A percentile compares a stretch with the other conserved stretches of the same genome.
Conservation (phyloP, 2,329 filamentous ascomycete genomes). For the Aschersonia sp. region DNA sequence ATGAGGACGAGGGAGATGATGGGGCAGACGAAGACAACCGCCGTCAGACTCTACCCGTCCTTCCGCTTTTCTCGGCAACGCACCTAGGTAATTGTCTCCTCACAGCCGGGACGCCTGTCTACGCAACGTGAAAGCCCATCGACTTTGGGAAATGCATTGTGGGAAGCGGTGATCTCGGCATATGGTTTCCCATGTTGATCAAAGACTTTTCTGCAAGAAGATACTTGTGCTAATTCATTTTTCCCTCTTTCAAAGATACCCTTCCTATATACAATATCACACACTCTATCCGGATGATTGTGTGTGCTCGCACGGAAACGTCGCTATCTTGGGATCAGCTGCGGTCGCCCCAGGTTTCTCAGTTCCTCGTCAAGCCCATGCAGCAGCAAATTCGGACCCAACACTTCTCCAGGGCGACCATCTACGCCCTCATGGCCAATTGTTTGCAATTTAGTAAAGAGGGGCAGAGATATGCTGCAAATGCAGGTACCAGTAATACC, state of each 20-base stretch:
- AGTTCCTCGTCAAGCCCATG: constrained; percentile 91
- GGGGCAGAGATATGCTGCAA: constrained; percentile 65
- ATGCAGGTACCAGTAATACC: constrained; percentile 69
- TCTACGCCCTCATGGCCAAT: constrained; percentile 87
- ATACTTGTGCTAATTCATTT: not conserved
- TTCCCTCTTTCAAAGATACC: constrained; percentile 44
- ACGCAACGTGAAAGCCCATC: not conserved
- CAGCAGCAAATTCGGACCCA: constrained; percentile 73
- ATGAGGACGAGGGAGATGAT: constrained; percentile 25
- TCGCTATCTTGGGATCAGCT: constrained; percentile 90
- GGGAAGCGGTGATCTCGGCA: no score
- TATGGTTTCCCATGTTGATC: no score
- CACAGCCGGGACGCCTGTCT: not conserved
- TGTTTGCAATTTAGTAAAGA: constrained; percentile 89
- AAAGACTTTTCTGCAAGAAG: not conserved
- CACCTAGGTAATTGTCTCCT: constrained; percentile 46
- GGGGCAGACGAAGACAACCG: constrained; percentile 33
- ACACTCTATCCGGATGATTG: constrained; percentile 74
- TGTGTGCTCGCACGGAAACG: constrained; percentile 77
- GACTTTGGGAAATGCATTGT: no score
- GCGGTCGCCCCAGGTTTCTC: constrained; percentile 86
- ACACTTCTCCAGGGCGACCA: constrained; percentile 72
- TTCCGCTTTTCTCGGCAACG: constrained; percentile 69
- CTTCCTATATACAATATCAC: constrained; percentile 84
- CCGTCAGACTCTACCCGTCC: constrained; percentile 24